These are phyloP conservation scores for Solanum pinnatisectum DNA, from an alignment of 257 asterid species.

Conservation along the genomic window DNA sequence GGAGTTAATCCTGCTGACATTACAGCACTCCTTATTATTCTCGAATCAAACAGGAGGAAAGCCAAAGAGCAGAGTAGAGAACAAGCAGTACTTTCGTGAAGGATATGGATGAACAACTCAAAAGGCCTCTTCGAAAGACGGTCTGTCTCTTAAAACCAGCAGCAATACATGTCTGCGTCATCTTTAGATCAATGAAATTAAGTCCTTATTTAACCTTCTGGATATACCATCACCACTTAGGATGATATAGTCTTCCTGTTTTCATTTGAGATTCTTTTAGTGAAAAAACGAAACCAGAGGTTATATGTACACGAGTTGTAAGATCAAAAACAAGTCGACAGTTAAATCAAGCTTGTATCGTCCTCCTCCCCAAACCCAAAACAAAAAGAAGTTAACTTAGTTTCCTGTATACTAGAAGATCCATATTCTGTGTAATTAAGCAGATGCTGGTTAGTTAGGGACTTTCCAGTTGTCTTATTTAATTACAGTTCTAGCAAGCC, in stretches of 20 bases:
- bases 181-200: background rate
- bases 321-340: background rate
- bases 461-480: background rate
- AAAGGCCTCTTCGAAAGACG: constrained; percentile 17
- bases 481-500: background rate
- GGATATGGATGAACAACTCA: background rate
- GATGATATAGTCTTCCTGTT: background rate
- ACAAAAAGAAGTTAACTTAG: background rate
- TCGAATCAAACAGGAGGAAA: constrained; percentile 74
- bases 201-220: background rate
- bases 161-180: background rate
- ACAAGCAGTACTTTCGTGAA: constrained; percentile 13
- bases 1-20: constrained; percentile 98
- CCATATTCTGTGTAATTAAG: background rate
- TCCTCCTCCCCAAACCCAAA: background rate
- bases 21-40: constrained; percentile 88
- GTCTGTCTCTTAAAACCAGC: background rate
- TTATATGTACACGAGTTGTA: background rate
- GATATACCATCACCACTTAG: background rate
- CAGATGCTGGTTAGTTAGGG: background rate
- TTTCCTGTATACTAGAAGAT: background rate
- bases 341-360: background rate
- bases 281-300: background rate
- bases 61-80: constrained; percentile 40
- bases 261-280: background rate